Conservation (phyloP, 2,329 filamentous ascomycete species). For the Raffaelea albimanens region DNA sequence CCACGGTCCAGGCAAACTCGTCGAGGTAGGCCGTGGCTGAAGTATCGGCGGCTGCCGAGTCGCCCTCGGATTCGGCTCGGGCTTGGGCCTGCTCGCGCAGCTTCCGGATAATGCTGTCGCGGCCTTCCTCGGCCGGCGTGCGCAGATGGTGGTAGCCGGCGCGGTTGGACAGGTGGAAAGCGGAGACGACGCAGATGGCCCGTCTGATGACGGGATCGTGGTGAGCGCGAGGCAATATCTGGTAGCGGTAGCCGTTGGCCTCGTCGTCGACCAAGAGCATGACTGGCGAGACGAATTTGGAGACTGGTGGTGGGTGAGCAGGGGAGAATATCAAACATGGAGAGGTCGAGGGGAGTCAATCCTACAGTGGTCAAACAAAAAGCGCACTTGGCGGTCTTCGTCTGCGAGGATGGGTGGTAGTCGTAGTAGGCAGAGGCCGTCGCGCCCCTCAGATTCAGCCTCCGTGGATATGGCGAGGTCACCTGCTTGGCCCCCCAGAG, state of each 20-base stretch:
- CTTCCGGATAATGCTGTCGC: not conserved
- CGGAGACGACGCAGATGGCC: not conserved
- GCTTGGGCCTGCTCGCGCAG: not conserved
- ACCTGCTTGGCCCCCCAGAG: no score
- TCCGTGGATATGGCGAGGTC: no score
- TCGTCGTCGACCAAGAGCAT: not conserved
- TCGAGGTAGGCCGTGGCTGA: not conserved
- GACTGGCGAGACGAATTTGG: not conserved
- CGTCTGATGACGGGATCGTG: not conserved
- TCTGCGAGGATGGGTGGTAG: no score
- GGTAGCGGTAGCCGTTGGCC: not conserved
- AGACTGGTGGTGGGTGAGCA: not conserved
- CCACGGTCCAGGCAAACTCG: not conserved
- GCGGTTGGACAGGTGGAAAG: not conserved
- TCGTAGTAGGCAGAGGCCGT: no score
- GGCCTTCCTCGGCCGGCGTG: not conserved
- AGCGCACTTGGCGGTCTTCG: no score
- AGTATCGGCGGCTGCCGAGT: not conserved
- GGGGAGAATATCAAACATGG: no score
- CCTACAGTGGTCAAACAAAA: no score
- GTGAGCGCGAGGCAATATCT: not conserved
- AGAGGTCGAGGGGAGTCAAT: no score
- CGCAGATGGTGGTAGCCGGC: not conserved
- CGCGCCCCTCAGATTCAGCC: constrained; percentile 14
- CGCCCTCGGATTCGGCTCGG: not conserved